These are phyloP conservation scores for Aphanomyces euteiches DNA, from an alignment of 352 stramenopile species.

Conservation along the genomic window DNA sequence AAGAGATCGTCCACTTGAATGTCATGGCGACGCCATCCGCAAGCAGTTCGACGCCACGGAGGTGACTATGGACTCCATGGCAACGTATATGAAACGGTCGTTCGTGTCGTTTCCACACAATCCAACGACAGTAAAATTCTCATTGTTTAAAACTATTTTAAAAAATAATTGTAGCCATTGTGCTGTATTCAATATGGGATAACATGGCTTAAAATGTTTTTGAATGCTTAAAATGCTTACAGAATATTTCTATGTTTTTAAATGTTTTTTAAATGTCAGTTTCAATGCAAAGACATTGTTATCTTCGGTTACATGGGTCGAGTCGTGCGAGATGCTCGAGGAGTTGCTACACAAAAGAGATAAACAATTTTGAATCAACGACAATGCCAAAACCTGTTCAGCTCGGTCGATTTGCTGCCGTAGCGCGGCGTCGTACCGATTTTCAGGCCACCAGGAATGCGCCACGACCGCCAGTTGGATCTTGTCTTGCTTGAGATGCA, in stretches of 20 bases:
- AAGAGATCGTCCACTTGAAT: constrained; percentile 4
- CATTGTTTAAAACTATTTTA: neutral
- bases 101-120: no score
- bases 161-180: no score
- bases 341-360: neutral
- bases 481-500: neutral
- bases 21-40: neutral
- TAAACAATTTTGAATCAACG: neutral
- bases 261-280: no score
- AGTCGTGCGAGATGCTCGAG: neutral
- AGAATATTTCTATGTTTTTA: no score
- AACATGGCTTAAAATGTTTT: no score
- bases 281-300: neutral
- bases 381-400: constrained; percentile 7
- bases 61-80: constrained; percentile 2
- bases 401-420: neutral
- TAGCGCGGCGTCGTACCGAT: neutral
- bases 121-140: neutral
- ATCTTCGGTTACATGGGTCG: constrained; percentile 63
- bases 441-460: constrained; percentile 15
- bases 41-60: no score
- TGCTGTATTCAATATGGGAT: no score
- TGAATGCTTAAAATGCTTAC: no score
- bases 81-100: no score
- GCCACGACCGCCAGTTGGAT: neutral